Evolutionary conservation across 108 stramenopile species (phyloP), one percentile per base, ranked within the genome.

Genomic region (Pseudonitzschia delicatissima): DNA sequence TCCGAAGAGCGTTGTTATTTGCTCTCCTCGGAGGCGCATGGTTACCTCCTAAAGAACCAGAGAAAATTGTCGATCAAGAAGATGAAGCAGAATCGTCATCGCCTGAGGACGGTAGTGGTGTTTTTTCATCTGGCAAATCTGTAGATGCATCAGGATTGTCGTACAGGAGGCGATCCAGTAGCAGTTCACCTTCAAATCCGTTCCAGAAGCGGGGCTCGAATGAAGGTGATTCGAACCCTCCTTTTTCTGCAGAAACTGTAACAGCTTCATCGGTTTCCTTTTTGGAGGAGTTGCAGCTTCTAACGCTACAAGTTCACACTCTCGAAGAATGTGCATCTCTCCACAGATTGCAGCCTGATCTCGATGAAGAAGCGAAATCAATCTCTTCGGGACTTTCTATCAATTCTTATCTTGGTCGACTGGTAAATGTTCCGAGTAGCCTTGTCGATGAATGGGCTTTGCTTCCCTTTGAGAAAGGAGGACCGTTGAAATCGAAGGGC

Each of bases 261-360:
- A 78, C 88, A 9, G 62, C 83, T 26, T 91, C 90, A 0, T 85
- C 91, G 26, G 87, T 91, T 29, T 92, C 91, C 5, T 91, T 90
- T 64, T 76, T 95, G 18, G 94, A 95, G 69, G 86, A 91, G 8
- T 71, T 95, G 29, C 94, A 95, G 45, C 77, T 95, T 33, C 57
- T 91, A 36, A 95, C 94, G 17, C 83, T 95, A 4, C 94, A 95
- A 75, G 84, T 88, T 27, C 91, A 95, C 64, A 91, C 90, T 8
- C 82, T 94, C 21, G 88, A 93, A 68, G 86, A 93, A 65, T 91
- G 89, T 65, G 83, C 87, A 28, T 80, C 71, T 45, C 73, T 93
- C 37, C 84, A 93, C 73, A 55, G 77, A 28, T 35, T 63, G 29
- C 78, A 87, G 53, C 75, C 89, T 2, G 83, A 83, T 72, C 66